phyloP scores from a whole-genome alignment of 768 basidiomycete species.

The Kwoniella dejecticola region DNA sequence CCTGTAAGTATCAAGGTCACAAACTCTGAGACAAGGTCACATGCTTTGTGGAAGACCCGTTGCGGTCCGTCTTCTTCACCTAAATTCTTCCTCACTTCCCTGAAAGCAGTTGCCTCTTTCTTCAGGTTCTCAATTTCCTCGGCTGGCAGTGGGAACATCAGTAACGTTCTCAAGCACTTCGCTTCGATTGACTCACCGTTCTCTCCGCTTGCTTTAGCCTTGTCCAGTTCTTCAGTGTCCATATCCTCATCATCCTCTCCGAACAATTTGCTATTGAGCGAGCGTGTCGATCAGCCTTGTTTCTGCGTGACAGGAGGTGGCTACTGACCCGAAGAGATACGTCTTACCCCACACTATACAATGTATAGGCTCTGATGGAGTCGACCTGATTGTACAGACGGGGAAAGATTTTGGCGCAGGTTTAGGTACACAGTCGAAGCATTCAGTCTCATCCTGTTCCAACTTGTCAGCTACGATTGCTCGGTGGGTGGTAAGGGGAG shows the following conservation, averaged over 20 bases:
- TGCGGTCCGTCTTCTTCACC: slow-evolving; percentile 65
- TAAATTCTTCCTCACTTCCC: slow-evolving; percentile 72
- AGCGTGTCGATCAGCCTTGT: slow-evolving; percentile 18
- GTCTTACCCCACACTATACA: slow-evolving; percentile 99
- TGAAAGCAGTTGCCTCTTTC: slow-evolving; percentile 86
- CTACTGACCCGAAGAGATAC: slow-evolving; percentile 82
- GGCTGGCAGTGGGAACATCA: slow-evolving; percentile 59
- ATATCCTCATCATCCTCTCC: slow-evolving; percentile 80
- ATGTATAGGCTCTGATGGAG: slow-evolving; percentile 94
- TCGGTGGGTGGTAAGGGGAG: not conserved
- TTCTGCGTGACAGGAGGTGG: not conserved
- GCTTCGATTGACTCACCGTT: slow-evolving; percentile 66
- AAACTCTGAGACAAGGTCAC: too few relatives aligned
- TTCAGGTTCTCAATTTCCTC: slow-evolving; percentile 87
- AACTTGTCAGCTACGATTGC: not conserved
- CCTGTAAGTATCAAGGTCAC: too few relatives aligned
- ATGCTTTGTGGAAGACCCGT: slow-evolving; percentile 80
- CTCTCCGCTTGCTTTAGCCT: slow-evolving; percentile 89
- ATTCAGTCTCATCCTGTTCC: slow-evolving; percentile 78
- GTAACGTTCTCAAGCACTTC: not conserved
- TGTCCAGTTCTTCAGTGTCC: slow-evolving; percentile 77
- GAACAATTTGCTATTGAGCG: slow-evolving; percentile 73
- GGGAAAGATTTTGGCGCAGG: slow-evolving; percentile 92
- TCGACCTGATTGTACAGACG: slow-evolving; percentile 95
- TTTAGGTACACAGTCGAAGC: slow-evolving; percentile 94